phyloP scores from a whole-genome alignment of 352 stramenopile genomes.

The Elongisporangium senticosum region DNA sequence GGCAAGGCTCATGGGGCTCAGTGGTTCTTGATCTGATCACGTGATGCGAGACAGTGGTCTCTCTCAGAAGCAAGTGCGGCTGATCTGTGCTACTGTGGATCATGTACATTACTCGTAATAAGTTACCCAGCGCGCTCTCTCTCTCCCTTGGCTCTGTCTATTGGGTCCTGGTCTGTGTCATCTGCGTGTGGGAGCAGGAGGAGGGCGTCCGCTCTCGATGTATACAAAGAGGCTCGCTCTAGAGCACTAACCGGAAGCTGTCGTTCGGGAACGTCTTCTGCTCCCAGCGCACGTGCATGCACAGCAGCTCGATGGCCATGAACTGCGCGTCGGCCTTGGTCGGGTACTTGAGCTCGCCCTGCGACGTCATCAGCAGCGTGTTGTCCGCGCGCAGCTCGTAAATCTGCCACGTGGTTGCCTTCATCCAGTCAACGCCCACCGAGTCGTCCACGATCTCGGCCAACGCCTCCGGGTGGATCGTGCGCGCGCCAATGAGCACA shows the following conservation, averaged over 20 bases:
- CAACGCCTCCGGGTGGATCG: conserved; percentile 7
- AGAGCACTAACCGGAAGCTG: not conserved
- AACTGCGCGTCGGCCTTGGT: conserved; percentile 23
- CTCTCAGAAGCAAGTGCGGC: no score
- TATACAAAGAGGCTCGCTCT: no score
- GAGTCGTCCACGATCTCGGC: conserved; percentile 1
- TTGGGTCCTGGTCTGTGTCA: not conserved
- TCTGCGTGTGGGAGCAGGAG: not conserved
- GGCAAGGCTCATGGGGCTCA: no score
- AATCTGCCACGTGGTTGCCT: conserved; percentile 26
- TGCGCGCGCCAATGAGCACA: conserved; percentile 22
- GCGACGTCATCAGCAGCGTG: conserved; percentile 19
- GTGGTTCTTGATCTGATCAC: no score
- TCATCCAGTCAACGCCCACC: conserved; percentile 14
- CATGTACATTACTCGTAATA: not conserved
- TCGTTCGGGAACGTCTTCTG: not conserved
- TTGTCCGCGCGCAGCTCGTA: conserved; percentile 20
- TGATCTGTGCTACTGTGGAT: no score
- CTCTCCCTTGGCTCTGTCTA: not conserved
- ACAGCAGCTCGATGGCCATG: conserved; percentile 30
- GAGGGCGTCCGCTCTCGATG: not conserved
- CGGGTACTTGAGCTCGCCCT: conserved; percentile 20
- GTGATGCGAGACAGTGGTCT: no score
- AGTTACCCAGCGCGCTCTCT: not conserved
- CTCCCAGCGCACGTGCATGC: conserved; percentile 34